Percentiles rank a stretch among this genome's conserved stretches.
Evolutionary conservation across 1,284 basidiomycete species (phyloP).

Genomic region (Flammula alnicola): DNA sequence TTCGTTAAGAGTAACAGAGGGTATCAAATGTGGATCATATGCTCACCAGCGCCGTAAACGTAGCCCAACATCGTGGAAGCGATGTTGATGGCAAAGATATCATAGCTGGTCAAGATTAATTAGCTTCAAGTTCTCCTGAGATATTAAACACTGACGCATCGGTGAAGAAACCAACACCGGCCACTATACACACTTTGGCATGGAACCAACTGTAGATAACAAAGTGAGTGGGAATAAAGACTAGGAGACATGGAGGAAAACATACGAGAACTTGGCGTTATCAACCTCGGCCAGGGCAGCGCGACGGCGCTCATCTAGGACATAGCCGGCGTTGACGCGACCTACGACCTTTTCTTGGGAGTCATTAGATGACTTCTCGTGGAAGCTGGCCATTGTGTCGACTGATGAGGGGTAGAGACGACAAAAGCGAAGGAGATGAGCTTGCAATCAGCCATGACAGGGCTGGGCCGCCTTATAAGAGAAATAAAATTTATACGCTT

Average conservation of each 20-base stretch:
- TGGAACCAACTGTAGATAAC: slow-evolving; percentile 59
- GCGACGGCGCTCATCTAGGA: slow-evolving; percentile 61
- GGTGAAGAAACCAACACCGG: slow-evolving; percentile 84
- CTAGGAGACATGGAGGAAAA: slow-evolving; percentile 11
- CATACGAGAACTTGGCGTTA: slow-evolving; percentile 73
- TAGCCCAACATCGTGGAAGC: slow-evolving; percentile 78
- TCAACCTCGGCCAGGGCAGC: slow-evolving; percentile 78
- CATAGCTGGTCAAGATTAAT: slow-evolving; percentile 52
- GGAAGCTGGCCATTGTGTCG: slow-evolving; percentile 28
- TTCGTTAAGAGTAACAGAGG: background rate
- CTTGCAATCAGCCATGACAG: background rate
- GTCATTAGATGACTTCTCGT: slow-evolving; percentile 29
- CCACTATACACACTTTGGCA: slow-evolving; percentile 72
- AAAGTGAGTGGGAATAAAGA: slow-evolving; percentile 9
- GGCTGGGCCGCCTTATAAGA: background rate
- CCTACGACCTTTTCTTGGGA: slow-evolving; percentile 23
- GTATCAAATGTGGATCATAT: slow-evolving; percentile 15
- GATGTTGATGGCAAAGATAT: slow-evolving; percentile 80
- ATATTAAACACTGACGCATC: slow-evolving; percentile 60
- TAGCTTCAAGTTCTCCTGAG: background rate
- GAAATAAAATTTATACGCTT: too few species aligned
- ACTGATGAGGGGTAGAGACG: slow-evolving; percentile 2
- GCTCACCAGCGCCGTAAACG: slow-evolving; percentile 61
- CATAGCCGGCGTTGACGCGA: slow-evolving; percentile 45
- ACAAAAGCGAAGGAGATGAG: background rate